Base-by-base conservation (phyloP, 2,329 filamentous ascomycete species). In the Fusarium kyushuense region DNA sequence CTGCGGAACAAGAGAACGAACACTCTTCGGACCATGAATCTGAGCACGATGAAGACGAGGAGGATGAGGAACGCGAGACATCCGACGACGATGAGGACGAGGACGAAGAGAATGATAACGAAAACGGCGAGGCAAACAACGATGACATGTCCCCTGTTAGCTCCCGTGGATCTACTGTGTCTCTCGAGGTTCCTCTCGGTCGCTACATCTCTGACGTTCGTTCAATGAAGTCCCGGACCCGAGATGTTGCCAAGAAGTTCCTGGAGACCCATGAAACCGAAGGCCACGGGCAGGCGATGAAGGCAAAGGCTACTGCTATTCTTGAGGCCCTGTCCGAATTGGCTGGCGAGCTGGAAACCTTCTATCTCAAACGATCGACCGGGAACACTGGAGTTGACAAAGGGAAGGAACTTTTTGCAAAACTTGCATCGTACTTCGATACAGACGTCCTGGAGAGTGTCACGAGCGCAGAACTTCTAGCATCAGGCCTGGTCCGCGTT, bases 401-500 rank as follows among this genome's bases (percentile, higher is more conserved):
- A 40, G 93, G 92, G 13, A 82, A 84, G 32, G 81, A 84, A 4
- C 82, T 97, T 1, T 98, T 98, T 79, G 83, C 84, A 32, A 88
- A 86, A 51, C 82, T 99, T 59, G 93, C 94, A 1, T 86, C 87
- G 5, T 94, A 96, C 75, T 99, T 99, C 72, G 91, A 96, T 73
- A 90, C 91, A 1, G 92, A 97, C 79, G 91, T 96, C 2, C 80
- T 97, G 54, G 92, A 97, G 75, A 97, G 93, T 76, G 94, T 97
- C 54, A 99, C 96, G 1, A 99, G 96, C 79, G 94, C 95, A 47
- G 96, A 99, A 77, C 83, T 99, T 32, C 87, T 98, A 53, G 93
- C 92, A 30, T 98, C 96, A 3, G 93, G 94, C 19, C 88, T 99
- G 56, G 94, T 99, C 13, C 89, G 92, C 43, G 89, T 93, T 12